Percentiles rank a stretch among this genome's conserved stretches.
Conservation (phyloP, 2,329 filamentous ascomycete genomes). For the Pseudogymnoascus sp. region DNA sequence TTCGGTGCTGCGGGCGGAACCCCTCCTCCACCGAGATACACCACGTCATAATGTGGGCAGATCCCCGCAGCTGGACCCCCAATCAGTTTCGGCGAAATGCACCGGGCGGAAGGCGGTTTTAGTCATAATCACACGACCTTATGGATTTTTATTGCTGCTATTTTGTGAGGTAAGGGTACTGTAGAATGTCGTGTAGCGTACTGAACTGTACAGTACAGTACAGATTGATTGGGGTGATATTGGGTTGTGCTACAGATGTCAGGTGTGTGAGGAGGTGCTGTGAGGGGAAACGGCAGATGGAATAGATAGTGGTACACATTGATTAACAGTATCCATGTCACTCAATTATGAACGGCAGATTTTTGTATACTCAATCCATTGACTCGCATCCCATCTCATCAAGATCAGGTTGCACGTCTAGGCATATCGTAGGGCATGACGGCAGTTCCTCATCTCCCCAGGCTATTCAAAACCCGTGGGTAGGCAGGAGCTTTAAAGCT, state of each 20-base stretch:
- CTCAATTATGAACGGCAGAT: background rate
- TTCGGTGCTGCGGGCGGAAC: background rate
- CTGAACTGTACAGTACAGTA: background rate
- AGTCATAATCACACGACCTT: slow-evolving; percentile 9
- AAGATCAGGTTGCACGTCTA: slow-evolving; percentile 5
- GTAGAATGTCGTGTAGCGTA: no score
- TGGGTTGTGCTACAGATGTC: no score
- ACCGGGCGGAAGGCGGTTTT: background rate
- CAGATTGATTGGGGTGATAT: background rate
- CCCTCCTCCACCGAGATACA: background rate
- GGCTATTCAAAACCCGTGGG: background rate
- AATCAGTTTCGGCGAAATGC: background rate
- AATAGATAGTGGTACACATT: background rate
- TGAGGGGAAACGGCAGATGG: background rate
- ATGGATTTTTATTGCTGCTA: background rate
- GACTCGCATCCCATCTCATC: slow-evolving; percentile 3
- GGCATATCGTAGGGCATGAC: slow-evolving; percentile 6
- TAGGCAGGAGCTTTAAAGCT: slow-evolving; percentile 31
- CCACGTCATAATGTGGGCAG: slow-evolving; percentile 4
- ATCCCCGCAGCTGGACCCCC: slow-evolving; percentile 3
- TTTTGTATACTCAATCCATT: slow-evolving; percentile 8
- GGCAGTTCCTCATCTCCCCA: background rate
- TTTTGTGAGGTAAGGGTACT: background rate
- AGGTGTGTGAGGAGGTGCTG: background rate
- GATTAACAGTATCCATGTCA: background rate